Percentiles rank a stretch among this genome's conserved stretches.
Evolutionary conservation across 129 eudicot species (phyloP).

Genomic region (Flaveria linearis): DNA sequence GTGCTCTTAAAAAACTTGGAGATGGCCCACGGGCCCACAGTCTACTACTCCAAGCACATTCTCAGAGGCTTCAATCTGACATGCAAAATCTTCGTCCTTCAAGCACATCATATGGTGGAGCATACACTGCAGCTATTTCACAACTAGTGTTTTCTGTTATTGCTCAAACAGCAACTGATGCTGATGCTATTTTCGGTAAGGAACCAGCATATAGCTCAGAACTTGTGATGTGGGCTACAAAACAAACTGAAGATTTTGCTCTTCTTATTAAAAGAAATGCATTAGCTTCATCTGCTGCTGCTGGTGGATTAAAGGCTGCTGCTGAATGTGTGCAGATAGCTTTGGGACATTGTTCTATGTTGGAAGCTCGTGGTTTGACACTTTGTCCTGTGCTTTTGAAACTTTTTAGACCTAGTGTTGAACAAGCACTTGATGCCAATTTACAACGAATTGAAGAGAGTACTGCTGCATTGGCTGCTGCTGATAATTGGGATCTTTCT

Average conservation of each 20-base stretch:
- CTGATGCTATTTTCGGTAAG: slow-evolving; percentile 66
- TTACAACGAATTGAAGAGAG: slow-evolving; percentile 92
- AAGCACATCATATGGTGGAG: slow-evolving; percentile 97
- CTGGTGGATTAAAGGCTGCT: slow-evolving; percentile 97
- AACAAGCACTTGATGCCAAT: slow-evolving; percentile 96
- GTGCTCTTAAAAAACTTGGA: slow-evolving; percentile 87
- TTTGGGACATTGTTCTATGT: slow-evolving; percentile 88
- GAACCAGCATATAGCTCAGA: slow-evolving; percentile 89
- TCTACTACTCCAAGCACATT: slow-evolving; percentile 84
- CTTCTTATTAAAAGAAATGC: slow-evolving; percentile 90
- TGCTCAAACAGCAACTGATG: slow-evolving; percentile 91
- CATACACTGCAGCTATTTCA: slow-evolving; percentile 96
- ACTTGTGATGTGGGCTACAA: slow-evolving; percentile 97
- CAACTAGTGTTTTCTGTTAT: slow-evolving; percentile 94
- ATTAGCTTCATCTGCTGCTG: slow-evolving; percentile 98
- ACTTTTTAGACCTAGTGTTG: slow-evolving; percentile 94
- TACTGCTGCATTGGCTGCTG: slow-evolving; percentile 98
- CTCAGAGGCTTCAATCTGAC: slow-evolving; percentile 81
- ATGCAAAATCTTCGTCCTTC: slow-evolving; percentile 94
- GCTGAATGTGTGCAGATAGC: slow-evolving; percentile 99
- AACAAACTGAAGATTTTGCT: slow-evolving; percentile 81
- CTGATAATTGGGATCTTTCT: slow-evolving; percentile 94
- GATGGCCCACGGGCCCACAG: slow-evolving; percentile 98
- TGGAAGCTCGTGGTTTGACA: slow-evolving; percentile 90
- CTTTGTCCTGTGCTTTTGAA: slow-evolving; percentile 92